Percentiles rank a stretch among this genome's conserved stretches.
phyloP scores from a whole-genome alignment of 371 early-diverging fungal species.

The Furculomyces boomerangus region DNA sequence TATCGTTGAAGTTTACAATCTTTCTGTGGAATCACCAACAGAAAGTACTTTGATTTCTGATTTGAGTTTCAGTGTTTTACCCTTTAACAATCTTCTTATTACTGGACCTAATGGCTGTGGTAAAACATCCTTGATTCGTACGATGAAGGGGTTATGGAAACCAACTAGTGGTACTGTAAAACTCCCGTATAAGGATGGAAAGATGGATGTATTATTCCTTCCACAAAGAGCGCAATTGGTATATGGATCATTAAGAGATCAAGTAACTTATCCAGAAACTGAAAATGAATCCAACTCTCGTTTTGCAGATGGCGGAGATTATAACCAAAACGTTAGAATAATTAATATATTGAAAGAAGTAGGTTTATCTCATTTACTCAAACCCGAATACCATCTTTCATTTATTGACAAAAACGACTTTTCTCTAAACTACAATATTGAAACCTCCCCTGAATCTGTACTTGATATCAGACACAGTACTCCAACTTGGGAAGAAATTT shows the following conservation, averaged over 20 bases:
- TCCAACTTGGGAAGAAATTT: slow-evolving; percentile 32
- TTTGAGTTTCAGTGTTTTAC: slow-evolving; percentile 27
- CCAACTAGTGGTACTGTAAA: slow-evolving; percentile 25
- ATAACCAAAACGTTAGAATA: not conserved
- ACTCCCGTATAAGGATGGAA: slow-evolving; percentile 12
- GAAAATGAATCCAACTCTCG: not conserved
- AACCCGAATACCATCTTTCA: not conserved
- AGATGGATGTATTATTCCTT: slow-evolving; percentile 33
- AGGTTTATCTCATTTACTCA: not conserved
- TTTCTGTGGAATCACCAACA: slow-evolving; percentile 17
- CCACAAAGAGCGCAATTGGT: slow-evolving; percentile 49
- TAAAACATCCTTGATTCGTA: slow-evolving; percentile 41
- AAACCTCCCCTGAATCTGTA: not conserved
- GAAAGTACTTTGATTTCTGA: slow-evolving; percentile 24
- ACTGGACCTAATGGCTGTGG: slow-evolving; percentile 45
- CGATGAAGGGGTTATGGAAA: slow-evolving; percentile 53
- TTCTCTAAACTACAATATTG: not conserved
- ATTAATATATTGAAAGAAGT: not conserved
- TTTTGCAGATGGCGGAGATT: too few species aligned
- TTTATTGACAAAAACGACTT: not conserved
- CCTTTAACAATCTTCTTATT: slow-evolving; percentile 39
- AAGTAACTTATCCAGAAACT: slow-evolving; percentile 27
- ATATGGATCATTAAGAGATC: slow-evolving; percentile 50
- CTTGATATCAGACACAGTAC: not conserved
- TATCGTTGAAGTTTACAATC: slow-evolving; percentile 12